Evolutionary conservation across 2,329 filamentous ascomycete species (phyloP), one percentile per base, ranked within the genome.

Genomic region (Fusarium paranaense): DNA sequence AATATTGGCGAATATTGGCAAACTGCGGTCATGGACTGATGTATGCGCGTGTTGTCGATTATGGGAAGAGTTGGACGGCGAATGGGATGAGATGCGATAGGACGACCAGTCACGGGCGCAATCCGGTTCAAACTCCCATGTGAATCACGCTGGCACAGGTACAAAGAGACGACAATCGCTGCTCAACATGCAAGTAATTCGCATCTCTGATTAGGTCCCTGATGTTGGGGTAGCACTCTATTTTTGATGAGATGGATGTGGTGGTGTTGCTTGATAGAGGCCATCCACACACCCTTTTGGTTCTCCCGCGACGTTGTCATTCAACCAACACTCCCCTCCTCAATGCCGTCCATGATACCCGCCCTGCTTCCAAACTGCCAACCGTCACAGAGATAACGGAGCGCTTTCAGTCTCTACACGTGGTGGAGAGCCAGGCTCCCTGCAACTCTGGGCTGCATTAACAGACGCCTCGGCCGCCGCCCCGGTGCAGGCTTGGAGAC

Each of bases 341-440:
- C 52, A 68, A 66, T 32, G 30, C 57, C 56, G 70, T 30, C 32
- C 35, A 45, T 38, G 25, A 45, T 16, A 61, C 37, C 22, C 37
- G 30, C 37, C 32, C 33, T 25, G 16, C 57, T 27, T 59, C 40
- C 25, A 59, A 59, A 27, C 27, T 32, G 57, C 57, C 57, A 40
- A 59, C 35, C 57, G 32, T 58, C 54, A n/a, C 33, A 35, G 38
- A 64, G 54, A 64, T 64, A 64, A 64, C 52, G 40, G 52, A 45
- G 33, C 54, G 16, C 42, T 42, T 59, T 50, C 27, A 64, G 47
- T 50, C 35, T 42, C 62, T 38, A 63, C 50, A 66, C 69, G 66
- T 70, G 59, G 69, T 73, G 70, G 65, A 62, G 70, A 61, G 64
- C 71, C 69, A 70, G 65, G 62, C 65, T 77, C 71, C 67, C 67